phyloP scores from a whole-genome alignment of 208 protist species.

The Leishmania tropica region DNA sequence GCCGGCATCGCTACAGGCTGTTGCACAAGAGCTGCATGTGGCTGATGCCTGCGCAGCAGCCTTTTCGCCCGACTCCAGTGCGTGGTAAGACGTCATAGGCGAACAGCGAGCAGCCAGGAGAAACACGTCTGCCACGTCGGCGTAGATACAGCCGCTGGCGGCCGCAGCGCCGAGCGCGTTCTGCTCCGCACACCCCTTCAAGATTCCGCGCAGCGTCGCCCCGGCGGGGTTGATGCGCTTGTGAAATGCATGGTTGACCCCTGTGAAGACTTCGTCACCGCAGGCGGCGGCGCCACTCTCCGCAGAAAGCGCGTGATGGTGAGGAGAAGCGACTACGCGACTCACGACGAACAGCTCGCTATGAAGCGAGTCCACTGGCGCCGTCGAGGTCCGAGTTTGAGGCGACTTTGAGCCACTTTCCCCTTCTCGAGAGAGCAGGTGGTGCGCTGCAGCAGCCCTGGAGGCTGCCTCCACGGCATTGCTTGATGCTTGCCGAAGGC shows the following conservation, averaged over 20 bases:
- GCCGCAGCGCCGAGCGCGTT: conserved; percentile 83
- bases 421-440: not conserved
- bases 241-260: conserved; percentile 83
- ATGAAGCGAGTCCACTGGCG: not conserved
- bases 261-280: conserved; percentile 37
- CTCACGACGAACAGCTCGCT: conserved; percentile 26
- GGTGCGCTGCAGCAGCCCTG: not conserved
- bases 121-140: conserved; percentile 54
- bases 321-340: conserved; percentile 12
- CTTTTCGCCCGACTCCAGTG: not conserved
- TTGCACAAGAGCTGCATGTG: not conserved
- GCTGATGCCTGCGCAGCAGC: not conserved
- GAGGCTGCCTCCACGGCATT: not conserved
- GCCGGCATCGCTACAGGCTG: not conserved
- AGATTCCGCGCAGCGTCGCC: conserved; percentile 61
- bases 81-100: not conserved
- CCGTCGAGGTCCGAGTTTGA: not conserved
- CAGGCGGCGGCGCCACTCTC: not conserved
- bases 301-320: not conserved
- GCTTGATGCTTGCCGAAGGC: not conserved
- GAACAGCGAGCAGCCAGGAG: conserved; percentile 25
- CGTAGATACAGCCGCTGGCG: conserved; percentile 65
- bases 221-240: conserved; percentile 48
- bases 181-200: conserved; percentile 90
- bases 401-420: not conserved